Percentiles rank a stretch among this genome's conserved stretches.
Conservation (phyloP, 2,329 filamentous ascomycete genomes). For the Aspergillus pseudoterreus region DNA sequence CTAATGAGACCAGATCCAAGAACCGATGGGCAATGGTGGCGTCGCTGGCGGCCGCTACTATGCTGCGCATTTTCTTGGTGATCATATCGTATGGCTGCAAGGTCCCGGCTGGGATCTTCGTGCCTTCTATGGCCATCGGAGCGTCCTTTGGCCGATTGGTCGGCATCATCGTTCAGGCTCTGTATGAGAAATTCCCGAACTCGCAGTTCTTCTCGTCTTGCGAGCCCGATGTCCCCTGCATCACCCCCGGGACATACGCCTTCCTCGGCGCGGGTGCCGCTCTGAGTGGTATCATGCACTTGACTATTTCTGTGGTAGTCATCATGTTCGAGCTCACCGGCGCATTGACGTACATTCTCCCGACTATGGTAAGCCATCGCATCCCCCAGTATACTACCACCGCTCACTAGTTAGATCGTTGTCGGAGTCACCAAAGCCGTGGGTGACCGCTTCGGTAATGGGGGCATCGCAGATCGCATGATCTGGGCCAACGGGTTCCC, state of each 20-base stretch:
- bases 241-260: constrained; percentile 95
- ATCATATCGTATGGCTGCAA: constrained; percentile 98
- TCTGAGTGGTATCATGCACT: constrained; percentile 95
- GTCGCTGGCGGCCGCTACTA: constrained; percentile 73
- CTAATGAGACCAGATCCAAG: constrained; percentile 42
- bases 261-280: constrained; percentile 90
- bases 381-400: not conserved
- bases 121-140: constrained; percentile 95
- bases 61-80: constrained; percentile 77
- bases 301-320: constrained; percentile 93
- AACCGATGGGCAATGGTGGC: constrained; percentile 75
- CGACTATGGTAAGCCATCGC: constrained; percentile 68
- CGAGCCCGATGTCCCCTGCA: constrained; percentile 86
- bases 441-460: constrained; percentile 85
- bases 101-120: constrained; percentile 95
- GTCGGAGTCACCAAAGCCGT: constrained; percentile 95
- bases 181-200: constrained; percentile 78
- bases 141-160: constrained; percentile 90
- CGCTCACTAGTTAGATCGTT: constrained; percentile 62
- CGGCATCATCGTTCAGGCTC: constrained; percentile 87
- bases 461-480: constrained; percentile 95
- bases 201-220: constrained; percentile 86
- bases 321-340: constrained; percentile 99
- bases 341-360: constrained; percentile 93
- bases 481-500: constrained; percentile 98